Evolutionary conservation across 768 basidiomycete genomes (phyloP).

Genomic region (Lactarius pseudohatsudake): DNA sequence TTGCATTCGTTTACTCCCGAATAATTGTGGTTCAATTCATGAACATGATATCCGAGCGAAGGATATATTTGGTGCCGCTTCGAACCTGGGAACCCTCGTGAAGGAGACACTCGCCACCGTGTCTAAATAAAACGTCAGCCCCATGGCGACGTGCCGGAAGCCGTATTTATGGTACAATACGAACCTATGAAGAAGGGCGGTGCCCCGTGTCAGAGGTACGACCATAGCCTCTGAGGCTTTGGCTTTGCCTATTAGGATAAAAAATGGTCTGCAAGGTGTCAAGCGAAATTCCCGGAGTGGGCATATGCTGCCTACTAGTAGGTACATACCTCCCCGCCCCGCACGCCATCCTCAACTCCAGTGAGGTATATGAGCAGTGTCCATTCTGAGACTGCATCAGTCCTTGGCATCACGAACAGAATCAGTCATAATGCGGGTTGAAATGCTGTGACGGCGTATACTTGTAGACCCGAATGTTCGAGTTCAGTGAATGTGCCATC

Average conservation of each 20-base stretch:
- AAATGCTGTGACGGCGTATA: constrained; percentile 66
- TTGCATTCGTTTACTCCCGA: constrained; percentile 2
- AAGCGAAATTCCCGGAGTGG: background rate
- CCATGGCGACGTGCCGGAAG: background rate
- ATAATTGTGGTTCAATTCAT: constrained; percentile 35
- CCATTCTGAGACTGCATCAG: constrained; percentile 72
- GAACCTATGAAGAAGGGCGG: constrained; percentile 65
- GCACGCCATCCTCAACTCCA: constrained; percentile 68
- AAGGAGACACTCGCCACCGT: constrained; percentile 69
- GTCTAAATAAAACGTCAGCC: constrained; percentile 40
- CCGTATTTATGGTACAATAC: constrained; percentile 9
- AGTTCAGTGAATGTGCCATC: constrained; percentile 60
- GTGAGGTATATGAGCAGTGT: constrained; percentile 73
- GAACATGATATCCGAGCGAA: constrained; percentile 75
- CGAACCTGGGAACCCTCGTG: constrained; percentile 69
- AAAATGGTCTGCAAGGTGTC: constrained; percentile 57
- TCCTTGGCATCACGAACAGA: constrained; percentile 55
- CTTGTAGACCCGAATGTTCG: constrained; percentile 73
- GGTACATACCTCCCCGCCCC: constrained; percentile 61
- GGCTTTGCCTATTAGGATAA: constrained; percentile 56
- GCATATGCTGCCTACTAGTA: background rate
- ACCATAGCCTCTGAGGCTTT: constrained; percentile 49
- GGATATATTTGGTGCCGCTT: constrained; percentile 66
- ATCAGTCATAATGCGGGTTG: constrained; percentile 76
- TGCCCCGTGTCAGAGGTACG: constrained; percentile 58